phyloP scores from a whole-genome alignment of 306 rosid species.

The Clitoria ternatea region DNA sequence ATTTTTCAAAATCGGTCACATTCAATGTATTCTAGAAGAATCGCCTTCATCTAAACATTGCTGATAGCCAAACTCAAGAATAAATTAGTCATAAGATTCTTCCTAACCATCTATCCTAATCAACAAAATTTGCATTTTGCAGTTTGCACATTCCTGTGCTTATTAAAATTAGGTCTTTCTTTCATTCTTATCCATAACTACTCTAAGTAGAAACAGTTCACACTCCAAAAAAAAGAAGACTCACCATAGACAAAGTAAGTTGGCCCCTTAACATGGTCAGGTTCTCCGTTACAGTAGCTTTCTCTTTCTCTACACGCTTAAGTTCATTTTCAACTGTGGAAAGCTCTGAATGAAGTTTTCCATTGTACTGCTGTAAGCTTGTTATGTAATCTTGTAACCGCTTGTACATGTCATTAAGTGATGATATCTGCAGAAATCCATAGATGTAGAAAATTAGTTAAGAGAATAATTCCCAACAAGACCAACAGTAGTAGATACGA shows the following conservation, averaged over 20 bases:
- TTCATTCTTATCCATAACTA: background rate
- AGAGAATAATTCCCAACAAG: background rate
- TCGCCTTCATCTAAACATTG: background rate
- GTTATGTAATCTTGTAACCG: slow-evolving; percentile 90
- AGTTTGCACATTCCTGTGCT: background rate
- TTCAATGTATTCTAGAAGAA: background rate
- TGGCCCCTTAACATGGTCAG: slow-evolving; percentile 80
- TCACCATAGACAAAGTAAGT: slow-evolving; percentile 76
- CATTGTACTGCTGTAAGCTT: slow-evolving; percentile 89
- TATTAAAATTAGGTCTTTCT: background rate
- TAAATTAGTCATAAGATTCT: background rate
- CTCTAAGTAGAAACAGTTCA: slow-evolving; percentile 3
- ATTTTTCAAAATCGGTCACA: background rate
- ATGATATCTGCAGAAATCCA: slow-evolving; percentile 60
- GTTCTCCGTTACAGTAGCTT: slow-evolving; percentile 62
- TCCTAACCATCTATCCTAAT: background rate
- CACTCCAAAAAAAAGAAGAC: slow-evolving; percentile 28
- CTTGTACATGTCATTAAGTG: slow-evolving; percentile 96
- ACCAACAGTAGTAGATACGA: background rate
- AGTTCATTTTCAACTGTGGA: slow-evolving; percentile 84
- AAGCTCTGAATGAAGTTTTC: slow-evolving; percentile 92
- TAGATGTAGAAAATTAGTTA: background rate
- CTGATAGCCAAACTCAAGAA: background rate
- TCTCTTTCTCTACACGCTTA: slow-evolving; percentile 85
- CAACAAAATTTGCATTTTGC: background rate